Evolutionary conservation across 2,329 filamentous ascomycete species (phyloP), one percentile per base, ranked within the genome.

Genomic region (Diaporthe caulivora): DNA sequence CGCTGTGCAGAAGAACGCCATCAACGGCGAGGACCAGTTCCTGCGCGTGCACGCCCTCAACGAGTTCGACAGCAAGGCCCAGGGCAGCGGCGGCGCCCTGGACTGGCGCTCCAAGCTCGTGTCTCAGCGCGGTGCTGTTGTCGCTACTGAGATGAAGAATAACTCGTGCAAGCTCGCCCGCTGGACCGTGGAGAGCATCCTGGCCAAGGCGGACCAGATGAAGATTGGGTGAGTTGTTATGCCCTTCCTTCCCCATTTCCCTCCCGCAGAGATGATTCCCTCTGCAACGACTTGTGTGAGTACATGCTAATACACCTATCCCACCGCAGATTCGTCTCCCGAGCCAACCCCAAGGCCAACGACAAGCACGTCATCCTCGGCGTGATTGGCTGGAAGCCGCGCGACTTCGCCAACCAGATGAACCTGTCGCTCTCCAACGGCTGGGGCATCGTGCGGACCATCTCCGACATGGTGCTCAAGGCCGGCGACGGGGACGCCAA

Each of bases 111-210:
- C 92, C 78, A 99, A 99, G 90, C 91, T 99, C 75, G 93, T 94
- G 77, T 95, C 92, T 79, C 95, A 98, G 87, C 93, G 97, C 80
- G 97, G 97, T 91, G 97, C 97, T 72, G 96, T 99, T 55, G 94
- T 99, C 34, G 97, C 97, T 26, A 99, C 97, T 17, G 97, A 99
- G 88, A 99, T 99, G 97, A 99, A 99, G 94, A 99, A 99, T 91
- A 99, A 99, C 91, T 95, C 92, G 82, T 97, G 95, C 93, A 99
- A 99, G 89, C 92, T 99, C 76, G 97, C 97, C 73, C 90, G 97
- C 83, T 99, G 97, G 97, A 98, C 97, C 42, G 95, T 96, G 55
- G 97, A 99, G 88, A 94, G 93, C 81, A 98, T 99, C 81, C 91
- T 99, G 73, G 95, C 96, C 83, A 95, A 95, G 86, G 95, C 97